Conservation (phyloP, 192 early-diverging fungal species). For the Podila epicladia region DNA sequence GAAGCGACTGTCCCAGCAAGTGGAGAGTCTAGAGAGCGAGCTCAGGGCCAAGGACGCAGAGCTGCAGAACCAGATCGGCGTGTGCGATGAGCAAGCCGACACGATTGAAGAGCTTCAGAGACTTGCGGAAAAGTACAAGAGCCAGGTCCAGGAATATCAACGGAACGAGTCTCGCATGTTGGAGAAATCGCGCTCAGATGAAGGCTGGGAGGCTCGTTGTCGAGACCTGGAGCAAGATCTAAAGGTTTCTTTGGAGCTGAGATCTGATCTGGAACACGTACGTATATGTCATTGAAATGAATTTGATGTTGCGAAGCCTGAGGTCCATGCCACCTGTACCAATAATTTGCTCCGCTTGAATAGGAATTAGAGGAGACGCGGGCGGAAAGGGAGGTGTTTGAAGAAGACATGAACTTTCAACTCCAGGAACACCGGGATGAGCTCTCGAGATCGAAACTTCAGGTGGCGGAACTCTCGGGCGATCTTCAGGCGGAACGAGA, state of each 20-base stretch:
- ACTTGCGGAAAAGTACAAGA: constrained; percentile 17
- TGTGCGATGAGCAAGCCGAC: constrained; percentile 12
- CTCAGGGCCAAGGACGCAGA: constrained; percentile 12
- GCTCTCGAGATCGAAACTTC: constrained; percentile 26
- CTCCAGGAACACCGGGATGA: constrained; percentile 39
- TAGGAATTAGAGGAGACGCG: constrained; percentile 18
- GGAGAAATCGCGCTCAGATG: constrained; percentile 30
- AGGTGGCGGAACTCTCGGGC: constrained; percentile 21
- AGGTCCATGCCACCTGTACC: too few species aligned
- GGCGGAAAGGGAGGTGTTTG: constrained; percentile 18
- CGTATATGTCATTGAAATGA: neutral
- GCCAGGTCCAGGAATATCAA: constrained; percentile 17
- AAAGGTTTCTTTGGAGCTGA: constrained; percentile 9
- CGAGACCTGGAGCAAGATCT: constrained; percentile 37
- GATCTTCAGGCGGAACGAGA: constrained; percentile 29
- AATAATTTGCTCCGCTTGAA: neutral
- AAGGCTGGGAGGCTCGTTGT: constrained; percentile 32
- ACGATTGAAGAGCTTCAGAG: constrained; percentile 12
- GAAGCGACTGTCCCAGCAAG: constrained; percentile 10
- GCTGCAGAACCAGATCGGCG: constrained; percentile 8
- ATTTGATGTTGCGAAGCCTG: too few species aligned
- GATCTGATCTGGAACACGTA: constrained; percentile 39
- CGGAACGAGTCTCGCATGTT: constrained; percentile 24
- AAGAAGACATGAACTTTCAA: constrained; percentile 27
- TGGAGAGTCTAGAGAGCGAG: constrained; percentile 12